phyloP scores from a whole-genome alignment of 2,329 filamentous ascomycete genomes.

The Verticillium tricorpus region DNA sequence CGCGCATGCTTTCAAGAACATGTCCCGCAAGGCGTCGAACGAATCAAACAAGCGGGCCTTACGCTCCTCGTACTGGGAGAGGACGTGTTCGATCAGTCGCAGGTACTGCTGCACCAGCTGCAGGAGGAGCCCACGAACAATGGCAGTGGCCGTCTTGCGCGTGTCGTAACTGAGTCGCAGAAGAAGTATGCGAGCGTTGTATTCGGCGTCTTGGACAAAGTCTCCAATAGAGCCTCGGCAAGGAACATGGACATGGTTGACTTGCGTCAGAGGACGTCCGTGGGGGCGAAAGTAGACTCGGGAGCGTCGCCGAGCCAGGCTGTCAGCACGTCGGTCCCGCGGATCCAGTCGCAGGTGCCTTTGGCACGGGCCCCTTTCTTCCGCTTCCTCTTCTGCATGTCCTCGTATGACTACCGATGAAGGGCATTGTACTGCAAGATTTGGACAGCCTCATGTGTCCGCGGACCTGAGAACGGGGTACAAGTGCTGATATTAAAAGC shows the following conservation, averaged over 20 bases:
- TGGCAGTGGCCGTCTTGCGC: slow-evolving; percentile 16
- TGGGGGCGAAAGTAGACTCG: neutral
- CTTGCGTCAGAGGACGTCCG: slow-evolving; percentile 17
- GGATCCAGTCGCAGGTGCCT: slow-evolving; percentile 17
- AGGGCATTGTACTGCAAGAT: no score
- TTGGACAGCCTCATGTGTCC: no score
- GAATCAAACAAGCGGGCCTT: slow-evolving; percentile 11
- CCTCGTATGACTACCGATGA: no score
- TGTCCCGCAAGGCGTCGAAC: slow-evolving; percentile 16
- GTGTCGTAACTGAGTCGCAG: slow-evolving; percentile 16
- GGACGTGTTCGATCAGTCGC: slow-evolving; percentile 12
- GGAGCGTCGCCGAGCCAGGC: slow-evolving; percentile 11
- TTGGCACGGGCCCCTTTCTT: slow-evolving; percentile 15
- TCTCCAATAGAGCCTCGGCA: slow-evolving; percentile 11
- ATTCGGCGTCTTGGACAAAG: slow-evolving; percentile 3
- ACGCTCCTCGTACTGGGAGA: slow-evolving; percentile 15
- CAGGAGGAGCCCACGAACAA: slow-evolving; percentile 17
- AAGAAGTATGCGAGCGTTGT: slow-evolving; percentile 19
- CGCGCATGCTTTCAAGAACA: slow-evolving; percentile 10
- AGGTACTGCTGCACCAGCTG: slow-evolving; percentile 15
- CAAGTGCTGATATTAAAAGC: no score
- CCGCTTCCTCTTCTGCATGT: slow-evolving; percentile 14
- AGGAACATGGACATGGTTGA: slow-evolving; percentile 18
- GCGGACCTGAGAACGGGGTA: no score
- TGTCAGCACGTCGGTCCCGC: slow-evolving; percentile 11